Evolutionary conservation across 306 rosid species (phyloP), one percentile per base, ranked within the genome.

Genomic region (Acacia melanoxylon): DNA sequence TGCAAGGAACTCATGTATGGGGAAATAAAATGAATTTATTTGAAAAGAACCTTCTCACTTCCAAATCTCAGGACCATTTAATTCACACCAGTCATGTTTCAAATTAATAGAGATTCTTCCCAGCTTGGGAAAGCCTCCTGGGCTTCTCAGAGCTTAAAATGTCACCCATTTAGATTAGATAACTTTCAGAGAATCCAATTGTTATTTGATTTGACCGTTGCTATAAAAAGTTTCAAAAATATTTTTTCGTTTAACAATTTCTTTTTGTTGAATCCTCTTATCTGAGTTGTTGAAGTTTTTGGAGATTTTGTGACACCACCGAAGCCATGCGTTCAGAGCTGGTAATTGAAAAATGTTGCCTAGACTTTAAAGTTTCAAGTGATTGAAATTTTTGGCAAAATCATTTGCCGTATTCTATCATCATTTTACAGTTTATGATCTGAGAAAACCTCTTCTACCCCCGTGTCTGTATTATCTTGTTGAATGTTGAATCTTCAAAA

Each of bases 91-190:
- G 17, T 48, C 69, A 9, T 70, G 79, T 35, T 44, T 72, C 67
- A 68, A 71, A 24, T 58, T 37, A 68, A 73, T 68, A 22, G 61
- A 77, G 66, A 31, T 51, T 65, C 67, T 78, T 77, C 45, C 46
- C 14, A 9, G 58, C 63, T 72, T 14, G 58, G 75, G n/a, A 12
- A 42, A 22, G 24, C 75, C 33, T 70, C 20, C 20, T 70, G 54
- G 56, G 27, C n/a, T 71, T 29, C 12, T 71, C 19, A 44, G 14
- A 22, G 75, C 58, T 24, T 24, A 2, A 11, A 42, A 42, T 44
- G 75, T 44, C 58, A 44, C 19, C n/a, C 56, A 82, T 82, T 75
- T 78, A 44, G 84, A 48, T 83, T 77, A 46, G 61, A 58, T 54
- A 44, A 11, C 17, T 68, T 37, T 62, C 40, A 12, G 10, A 31